Conservation (phyloP, 495 filamentous ascomycete genomes). For the Hypomontagnella monticulosa region DNA sequence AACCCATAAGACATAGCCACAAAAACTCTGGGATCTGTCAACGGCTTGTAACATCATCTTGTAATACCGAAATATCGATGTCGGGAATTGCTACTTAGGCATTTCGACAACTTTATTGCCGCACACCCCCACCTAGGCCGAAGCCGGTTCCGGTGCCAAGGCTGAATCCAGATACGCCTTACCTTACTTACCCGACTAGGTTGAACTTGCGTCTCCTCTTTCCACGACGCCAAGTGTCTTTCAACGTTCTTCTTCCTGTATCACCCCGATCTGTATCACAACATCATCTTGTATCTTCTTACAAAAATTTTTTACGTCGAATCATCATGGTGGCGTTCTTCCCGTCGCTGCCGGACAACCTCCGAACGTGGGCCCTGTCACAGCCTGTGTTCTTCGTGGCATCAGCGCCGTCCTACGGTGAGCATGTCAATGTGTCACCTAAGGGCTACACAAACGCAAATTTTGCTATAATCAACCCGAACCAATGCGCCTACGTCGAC, state of each 20-base stretch:
- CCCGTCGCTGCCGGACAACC: constrained; percentile 55
- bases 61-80: constrained; percentile 15
- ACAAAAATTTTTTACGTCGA: not conserved
- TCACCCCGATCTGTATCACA: constrained; percentile 23
- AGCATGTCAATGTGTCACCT: constrained; percentile 67
- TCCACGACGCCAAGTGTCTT: not conserved
- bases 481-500: constrained; percentile 27
- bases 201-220: not conserved
- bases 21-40: constrained; percentile 5
- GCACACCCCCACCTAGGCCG: constrained; percentile 5
- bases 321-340: constrained; percentile 4
- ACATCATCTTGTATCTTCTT: constrained; percentile 5
- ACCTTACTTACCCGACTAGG: not conserved
- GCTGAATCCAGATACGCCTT: constrained; percentile 6
- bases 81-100: constrained; percentile 7
- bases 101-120: constrained; percentile 1
- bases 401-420: constrained; percentile 60
- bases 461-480: constrained; percentile 18
- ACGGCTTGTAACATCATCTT: constrained; percentile 34
- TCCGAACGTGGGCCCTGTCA: constrained; percentile 59
- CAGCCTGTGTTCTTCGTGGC: constrained; percentile 67
- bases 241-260: constrained; percentile 1
- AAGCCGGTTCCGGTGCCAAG: constrained; percentile 17
- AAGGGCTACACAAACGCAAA: constrained; percentile 61
- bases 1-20: constrained; percentile 12